A percentile compares a stretch with the other conserved stretches of the same genome.
Conservation (phyloP, 2,329 filamentous ascomycete species). For the Geosmithia morbida region DNA sequence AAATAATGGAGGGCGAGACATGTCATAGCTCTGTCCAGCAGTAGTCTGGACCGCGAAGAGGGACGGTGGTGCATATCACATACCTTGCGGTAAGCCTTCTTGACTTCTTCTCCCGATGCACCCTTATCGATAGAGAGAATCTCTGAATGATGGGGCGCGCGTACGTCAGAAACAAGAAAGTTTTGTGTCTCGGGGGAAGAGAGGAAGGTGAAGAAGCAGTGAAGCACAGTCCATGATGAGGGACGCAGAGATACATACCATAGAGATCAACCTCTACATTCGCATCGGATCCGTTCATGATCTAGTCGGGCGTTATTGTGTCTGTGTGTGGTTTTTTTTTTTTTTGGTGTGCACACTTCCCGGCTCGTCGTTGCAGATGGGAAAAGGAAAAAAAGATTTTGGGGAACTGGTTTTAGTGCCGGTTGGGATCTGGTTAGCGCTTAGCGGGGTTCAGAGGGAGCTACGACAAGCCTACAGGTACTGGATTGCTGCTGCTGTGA, state of each 20-base stretch:
- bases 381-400: slow-evolving; percentile 1
- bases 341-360: not conserved
- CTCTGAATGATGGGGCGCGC: slow-evolving; percentile 32
- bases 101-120: slow-evolving; percentile 69
- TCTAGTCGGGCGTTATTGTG: not conserved
- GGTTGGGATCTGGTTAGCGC: not conserved
- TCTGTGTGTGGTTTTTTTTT: not conserved
- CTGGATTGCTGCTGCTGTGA: no score
- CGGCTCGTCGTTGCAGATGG: not conserved
- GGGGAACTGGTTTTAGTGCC: not conserved
- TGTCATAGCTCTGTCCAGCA: not conserved
- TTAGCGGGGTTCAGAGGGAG: not conserved
- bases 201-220: not conserved
- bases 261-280: slow-evolving; percentile 44
- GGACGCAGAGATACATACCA: slow-evolving; percentile 22
- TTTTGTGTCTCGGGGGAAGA: not conserved
- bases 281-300: slow-evolving; percentile 9
- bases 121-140: slow-evolving; percentile 61
- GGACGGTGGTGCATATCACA: slow-evolving; percentile 6
- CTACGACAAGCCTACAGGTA: no score
- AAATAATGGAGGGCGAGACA: no score
- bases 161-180: not conserved
- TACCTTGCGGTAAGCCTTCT: slow-evolving; percentile 94
- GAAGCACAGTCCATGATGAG: not conserved
- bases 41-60: no score